Evolutionary conservation across 768 basidiomycete genomes (phyloP), one percentile per base, ranked within the genome.

Genomic region (Trametes punicea): DNA sequence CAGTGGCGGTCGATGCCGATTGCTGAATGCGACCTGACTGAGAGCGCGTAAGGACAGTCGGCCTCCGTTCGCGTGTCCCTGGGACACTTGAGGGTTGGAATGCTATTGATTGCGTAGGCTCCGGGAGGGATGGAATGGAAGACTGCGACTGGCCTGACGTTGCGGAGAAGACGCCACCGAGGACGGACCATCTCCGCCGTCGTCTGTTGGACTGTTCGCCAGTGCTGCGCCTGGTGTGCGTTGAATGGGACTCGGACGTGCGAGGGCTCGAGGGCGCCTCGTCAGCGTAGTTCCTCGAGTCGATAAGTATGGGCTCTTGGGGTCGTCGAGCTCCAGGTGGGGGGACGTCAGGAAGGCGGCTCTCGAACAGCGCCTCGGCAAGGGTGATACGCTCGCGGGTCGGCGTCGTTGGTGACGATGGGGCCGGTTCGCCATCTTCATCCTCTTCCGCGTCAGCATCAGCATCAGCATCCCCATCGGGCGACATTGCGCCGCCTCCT

Each of bases 291-390:
- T 69, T 62, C 30, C 68, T 64, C 1, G 75, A 67, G 64, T 72
- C 69, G 25, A 91, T 71, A 20, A 90, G 64, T 33, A 90, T 86
- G 26, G 90, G 82, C 33, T 86, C 79, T 65, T 91, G 88, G 9
- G 82, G 76, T 46, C 72, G 83, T 49, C 74, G 73, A 9, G 85
- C 79, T 16, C 90, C 90, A 31, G 75, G 73, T 16, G 90, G 90
- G 15, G 90, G 88, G 13, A 88, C 66, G 31, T 85, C 78, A 6
- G 90, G 90, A 29, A 89, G 69, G 33, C 90, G 84, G 62, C 90
- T 91, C 73, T 93, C 90, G 50, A 88, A 65, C 18, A 93, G 73
- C 9, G 85, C 85, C 61, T 93, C 83, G 0, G 79, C 84, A 38
- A 93, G 78, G 25, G 83, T 85, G 33, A 93, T 85, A 25, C 78